Evolutionary conservation across 1,284 basidiomycete genomes (phyloP).

Genomic region (Anthracocystis panici-leucophaei): DNA sequence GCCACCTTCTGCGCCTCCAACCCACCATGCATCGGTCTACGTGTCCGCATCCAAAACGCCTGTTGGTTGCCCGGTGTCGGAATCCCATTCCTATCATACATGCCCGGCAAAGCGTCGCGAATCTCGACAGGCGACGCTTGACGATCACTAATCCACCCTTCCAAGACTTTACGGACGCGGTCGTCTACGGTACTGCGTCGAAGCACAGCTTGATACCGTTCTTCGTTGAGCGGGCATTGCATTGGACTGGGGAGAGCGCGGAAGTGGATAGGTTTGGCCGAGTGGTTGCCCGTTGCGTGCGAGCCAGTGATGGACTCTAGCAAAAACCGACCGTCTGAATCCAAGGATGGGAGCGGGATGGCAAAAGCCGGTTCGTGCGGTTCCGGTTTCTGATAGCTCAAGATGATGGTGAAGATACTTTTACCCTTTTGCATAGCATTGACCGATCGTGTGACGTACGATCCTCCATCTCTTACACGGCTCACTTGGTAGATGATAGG

Average conservation of each 20-base stretch:
- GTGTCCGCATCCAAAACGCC: slow-evolving; percentile 66
- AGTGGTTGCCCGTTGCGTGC: slow-evolving; percentile 40
- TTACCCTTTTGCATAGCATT: slow-evolving; percentile 58
- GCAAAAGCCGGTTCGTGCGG: slow-evolving; percentile 59
- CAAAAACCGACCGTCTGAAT: slow-evolving; percentile 16
- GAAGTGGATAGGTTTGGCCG: slow-evolving; percentile 36
- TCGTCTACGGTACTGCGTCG: slow-evolving; percentile 23
- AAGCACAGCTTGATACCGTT: slow-evolving; percentile 53
- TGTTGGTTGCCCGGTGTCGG: slow-evolving; percentile 61
- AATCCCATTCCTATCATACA: slow-evolving; percentile 60
- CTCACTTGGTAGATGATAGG: slow-evolving; percentile 64
- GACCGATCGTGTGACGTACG: slow-evolving; percentile 64
- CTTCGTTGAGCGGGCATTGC: slow-evolving; percentile 53
- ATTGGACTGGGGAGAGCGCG: slow-evolving; percentile 48
- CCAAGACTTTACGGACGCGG: slow-evolving; percentile 37
- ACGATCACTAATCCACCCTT: slow-evolving; percentile 58
- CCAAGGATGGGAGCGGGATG: slow-evolving; percentile 56
- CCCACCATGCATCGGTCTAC: slow-evolving; percentile 43
- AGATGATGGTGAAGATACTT: slow-evolving; percentile 60
- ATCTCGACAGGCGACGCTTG: slow-evolving; percentile 62
- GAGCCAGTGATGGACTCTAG: slow-evolving; percentile 43
- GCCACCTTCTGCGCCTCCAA: slow-evolving; percentile 64
- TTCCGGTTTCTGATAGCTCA: slow-evolving; percentile 66
- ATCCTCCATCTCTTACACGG: slow-evolving; percentile 65
- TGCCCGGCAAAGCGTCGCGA: slow-evolving; percentile 61